phyloP scores from a whole-genome alignment of 1,284 basidiomycete species.

The Austroboletus novae-zelandiae region DNA sequence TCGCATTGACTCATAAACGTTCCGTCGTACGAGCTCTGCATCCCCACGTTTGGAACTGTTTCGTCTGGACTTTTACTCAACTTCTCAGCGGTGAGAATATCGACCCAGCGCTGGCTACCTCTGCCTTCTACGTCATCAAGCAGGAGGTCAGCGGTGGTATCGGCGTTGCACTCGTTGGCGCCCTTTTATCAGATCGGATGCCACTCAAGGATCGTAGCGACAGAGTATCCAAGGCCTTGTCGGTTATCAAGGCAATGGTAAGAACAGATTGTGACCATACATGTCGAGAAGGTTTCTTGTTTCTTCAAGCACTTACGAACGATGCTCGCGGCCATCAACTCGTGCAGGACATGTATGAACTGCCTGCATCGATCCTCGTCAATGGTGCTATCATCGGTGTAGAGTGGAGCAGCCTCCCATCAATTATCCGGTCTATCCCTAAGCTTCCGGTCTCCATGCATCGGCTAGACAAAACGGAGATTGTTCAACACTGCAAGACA shows the following conservation, averaged over 20 bases:
- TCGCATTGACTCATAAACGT: slow-evolving; percentile 33
- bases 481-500: slow-evolving; percentile 42
- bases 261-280: slow-evolving; percentile 27
- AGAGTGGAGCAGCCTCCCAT: slow-evolving; percentile 20
- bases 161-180: slow-evolving; percentile 37
- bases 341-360: slow-evolving; percentile 20
- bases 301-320: slow-evolving; percentile 41
- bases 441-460: slow-evolving; percentile 31
- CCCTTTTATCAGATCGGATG: slow-evolving; percentile 32
- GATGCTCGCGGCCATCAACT: slow-evolving; percentile 8
- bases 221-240: slow-evolving; percentile 35
- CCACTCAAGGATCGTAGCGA: slow-evolving; percentile 3
- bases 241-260: slow-evolving; percentile 39
- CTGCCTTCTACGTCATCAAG: slow-evolving; percentile 40
- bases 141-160: slow-evolving; percentile 45
- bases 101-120: slow-evolving; percentile 22
- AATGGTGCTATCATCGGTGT: slow-evolving; percentile 29
- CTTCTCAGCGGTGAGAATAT: slow-evolving; percentile 13
- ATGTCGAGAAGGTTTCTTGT: slow-evolving; percentile 35
- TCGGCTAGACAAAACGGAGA: slow-evolving; percentile 44
- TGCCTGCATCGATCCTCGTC: slow-evolving; percentile 26
- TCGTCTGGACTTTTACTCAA: slow-evolving; percentile 51
- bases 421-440: slow-evolving; percentile 19
- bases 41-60: slow-evolving; percentile 48
- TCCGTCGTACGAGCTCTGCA: slow-evolving; percentile 38